Evolutionary conservation across 2,329 filamentous ascomycete genomes (phyloP).

Genomic region (Verticillium nonalfalfae): DNA sequence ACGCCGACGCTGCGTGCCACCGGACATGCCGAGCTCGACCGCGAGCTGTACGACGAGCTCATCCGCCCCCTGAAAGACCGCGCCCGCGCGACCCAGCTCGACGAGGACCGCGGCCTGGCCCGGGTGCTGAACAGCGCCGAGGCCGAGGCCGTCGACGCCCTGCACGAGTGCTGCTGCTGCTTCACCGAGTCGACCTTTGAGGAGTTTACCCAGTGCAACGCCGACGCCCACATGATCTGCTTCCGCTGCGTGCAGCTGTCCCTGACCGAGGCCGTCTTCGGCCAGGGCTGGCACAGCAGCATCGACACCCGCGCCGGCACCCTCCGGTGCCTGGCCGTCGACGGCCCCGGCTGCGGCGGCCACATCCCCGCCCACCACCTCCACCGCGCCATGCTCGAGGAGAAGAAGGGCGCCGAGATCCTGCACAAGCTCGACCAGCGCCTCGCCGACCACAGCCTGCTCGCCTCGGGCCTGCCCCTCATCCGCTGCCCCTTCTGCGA

Average conservation of each 20-base stretch:
- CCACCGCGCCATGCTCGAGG: constrained; percentile 62
- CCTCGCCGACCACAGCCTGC: constrained; percentile 67
- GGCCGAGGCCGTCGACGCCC: constrained; percentile 48
- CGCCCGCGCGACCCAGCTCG: constrained; percentile 35
- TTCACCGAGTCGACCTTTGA: constrained; percentile 67
- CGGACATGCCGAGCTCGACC: constrained; percentile 57
- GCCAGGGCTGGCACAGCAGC: constrained; percentile 82
- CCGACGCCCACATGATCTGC: constrained; percentile 67
- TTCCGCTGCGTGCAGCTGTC: constrained; percentile 78
- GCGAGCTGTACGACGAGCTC: constrained; percentile 53
- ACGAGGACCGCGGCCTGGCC: constrained; percentile 47
- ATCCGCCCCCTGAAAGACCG: constrained; percentile 45
- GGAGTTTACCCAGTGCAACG: constrained; percentile 65
- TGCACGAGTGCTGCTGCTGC: constrained; percentile 73
- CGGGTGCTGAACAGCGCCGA: constrained; percentile 49
- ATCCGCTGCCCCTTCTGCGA: constrained; percentile 84
- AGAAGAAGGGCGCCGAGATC: constrained; percentile 64
- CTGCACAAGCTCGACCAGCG: constrained; percentile 73
- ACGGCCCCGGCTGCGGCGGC: constrained; percentile 65
- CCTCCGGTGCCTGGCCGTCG: constrained; percentile 75
- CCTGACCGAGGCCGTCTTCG: constrained; percentile 82
- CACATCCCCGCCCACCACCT: constrained; percentile 65
- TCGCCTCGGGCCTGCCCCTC: constrained; percentile 67
- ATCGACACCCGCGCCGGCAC: constrained; percentile 69
- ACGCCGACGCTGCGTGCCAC: constrained; percentile 60